Percentiles rank a stretch among this genome's conserved stretches.
Conservation (phyloP, 2,329 filamentous ascomycete species). For the Rhinocladiella mackenziei region DNA sequence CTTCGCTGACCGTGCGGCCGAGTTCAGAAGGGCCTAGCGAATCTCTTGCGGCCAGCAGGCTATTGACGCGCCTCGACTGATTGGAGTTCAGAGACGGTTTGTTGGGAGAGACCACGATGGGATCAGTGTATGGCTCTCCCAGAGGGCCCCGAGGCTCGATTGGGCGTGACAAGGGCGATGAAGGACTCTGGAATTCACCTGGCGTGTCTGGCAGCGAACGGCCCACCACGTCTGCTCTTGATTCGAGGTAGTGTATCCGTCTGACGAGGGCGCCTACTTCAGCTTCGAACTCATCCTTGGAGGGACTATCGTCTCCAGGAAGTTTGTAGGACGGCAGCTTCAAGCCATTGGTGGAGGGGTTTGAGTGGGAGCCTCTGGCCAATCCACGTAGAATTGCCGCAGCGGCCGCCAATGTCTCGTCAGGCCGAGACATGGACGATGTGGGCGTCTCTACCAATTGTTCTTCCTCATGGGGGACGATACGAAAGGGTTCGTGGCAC, state of each 20-base stretch:
- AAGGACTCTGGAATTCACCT: slow-evolving; percentile 60
- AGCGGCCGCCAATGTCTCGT: slow-evolving; percentile 47
- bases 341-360: slow-evolving; percentile 47
- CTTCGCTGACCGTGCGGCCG: slow-evolving; percentile 62
- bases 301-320: slow-evolving; percentile 69
- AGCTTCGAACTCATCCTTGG: slow-evolving; percentile 74
- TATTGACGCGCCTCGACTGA: slow-evolving; percentile 38
- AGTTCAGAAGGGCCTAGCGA: slow-evolving; percentile 43
- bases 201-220: slow-evolving; percentile 72
- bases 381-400: slow-evolving; percentile 45
- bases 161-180: slow-evolving; percentile 61
- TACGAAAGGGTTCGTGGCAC: slow-evolving; percentile 13
- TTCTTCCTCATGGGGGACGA: slow-evolving; percentile 22
- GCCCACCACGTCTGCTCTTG: slow-evolving; percentile 61
- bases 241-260: slow-evolving; percentile 78
- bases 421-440: slow-evolving; percentile 42
- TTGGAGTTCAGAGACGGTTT: slow-evolving; percentile 24
- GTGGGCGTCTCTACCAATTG: slow-evolving; percentile 17
- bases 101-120: slow-evolving; percentile 37
- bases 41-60: slow-evolving; percentile 35
- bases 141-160: slow-evolving; percentile 38
- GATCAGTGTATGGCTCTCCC: slow-evolving; percentile 32
- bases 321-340: slow-evolving; percentile 59
- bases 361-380: slow-evolving; percentile 39
- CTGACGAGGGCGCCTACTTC: slow-evolving; percentile 76